Percentiles rank a stretch among this genome's conserved stretches.
phyloP scores from a whole-genome alignment of 148 eudicot genomes.

The Heliosperma pusillum region DNA sequence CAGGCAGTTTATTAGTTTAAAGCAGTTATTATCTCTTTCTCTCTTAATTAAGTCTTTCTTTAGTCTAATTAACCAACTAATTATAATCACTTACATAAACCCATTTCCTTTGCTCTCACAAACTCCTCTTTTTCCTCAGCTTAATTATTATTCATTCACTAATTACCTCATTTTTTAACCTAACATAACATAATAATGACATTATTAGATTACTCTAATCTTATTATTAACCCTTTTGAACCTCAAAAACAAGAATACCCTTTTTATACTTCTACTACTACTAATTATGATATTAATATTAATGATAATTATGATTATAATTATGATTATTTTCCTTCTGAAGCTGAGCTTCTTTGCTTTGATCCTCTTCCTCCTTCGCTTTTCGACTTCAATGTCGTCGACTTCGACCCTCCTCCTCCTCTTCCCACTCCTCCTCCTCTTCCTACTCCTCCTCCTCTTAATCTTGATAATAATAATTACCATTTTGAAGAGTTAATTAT shows the following conservation, averaged over 20 bases:
- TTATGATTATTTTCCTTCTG: not conserved
- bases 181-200: constrained; percentile 11
- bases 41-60: not conserved
- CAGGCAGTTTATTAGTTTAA: not conserved
- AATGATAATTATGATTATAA: not conserved
- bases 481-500: not conserved
- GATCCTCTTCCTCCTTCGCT: constrained; percentile 27
- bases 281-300: not conserved
- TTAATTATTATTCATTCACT: not conserved
- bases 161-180: not conserved
- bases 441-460: no score
- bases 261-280: not conserved
- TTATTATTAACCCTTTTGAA: constrained; percentile 17
- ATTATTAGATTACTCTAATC: constrained; percentile 12
- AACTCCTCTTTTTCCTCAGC: constrained; percentile 16
- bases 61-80: constrained; percentile 4
- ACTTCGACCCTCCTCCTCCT: constrained; percentile 9
- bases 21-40: not conserved
- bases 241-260: not conserved
- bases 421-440: not conserved
- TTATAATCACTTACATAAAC: not conserved
- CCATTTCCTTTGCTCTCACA: no score
- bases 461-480: no score
- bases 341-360: constrained; percentile 29
- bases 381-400: constrained; percentile 12